Percentiles rank a stretch among this genome's conserved stretches.
phyloP scores from a whole-genome alignment of 2,329 filamentous ascomycete species.

The Paecilomyces formosus region DNA sequence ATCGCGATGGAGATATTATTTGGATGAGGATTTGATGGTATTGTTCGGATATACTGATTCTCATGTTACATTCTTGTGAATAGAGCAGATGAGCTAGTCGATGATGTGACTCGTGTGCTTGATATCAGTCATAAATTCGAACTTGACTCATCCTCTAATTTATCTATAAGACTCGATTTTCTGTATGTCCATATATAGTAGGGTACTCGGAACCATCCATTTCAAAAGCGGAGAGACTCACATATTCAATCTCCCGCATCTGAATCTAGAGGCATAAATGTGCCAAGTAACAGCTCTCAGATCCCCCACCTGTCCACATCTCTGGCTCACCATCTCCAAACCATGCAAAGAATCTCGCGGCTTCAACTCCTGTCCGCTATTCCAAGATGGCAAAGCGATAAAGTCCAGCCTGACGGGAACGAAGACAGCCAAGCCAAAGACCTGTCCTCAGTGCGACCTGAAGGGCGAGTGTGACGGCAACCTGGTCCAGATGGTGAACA shows the following conservation, averaged over 20 bases:
- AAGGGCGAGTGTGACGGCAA: background rate
- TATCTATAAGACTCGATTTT: too few relatives aligned
- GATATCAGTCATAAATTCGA: background rate
- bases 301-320: background rate
- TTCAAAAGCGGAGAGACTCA: too few relatives aligned
- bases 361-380: background rate
- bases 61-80: background rate
- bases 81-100: background rate
- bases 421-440: background rate
- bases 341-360: background rate
- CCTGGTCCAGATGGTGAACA: background rate
- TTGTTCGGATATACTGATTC: too few relatives aligned
- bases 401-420: background rate
- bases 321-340: background rate
- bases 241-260: background rate
- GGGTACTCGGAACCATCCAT: too few relatives aligned
- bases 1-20: too few relatives aligned
- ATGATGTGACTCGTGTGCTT: too few relatives aligned
- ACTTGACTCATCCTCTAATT: background rate
- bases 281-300: background rate
- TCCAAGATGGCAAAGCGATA: background rate
- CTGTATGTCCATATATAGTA: too few relatives aligned
- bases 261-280: background rate
- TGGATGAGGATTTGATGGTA: background rate
- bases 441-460: background rate